Percentiles rank a stretch among this genome's conserved stretches.
Conservation (phyloP, 164 flowering plant genomes). For the Amborella trichopoda region DNA sequence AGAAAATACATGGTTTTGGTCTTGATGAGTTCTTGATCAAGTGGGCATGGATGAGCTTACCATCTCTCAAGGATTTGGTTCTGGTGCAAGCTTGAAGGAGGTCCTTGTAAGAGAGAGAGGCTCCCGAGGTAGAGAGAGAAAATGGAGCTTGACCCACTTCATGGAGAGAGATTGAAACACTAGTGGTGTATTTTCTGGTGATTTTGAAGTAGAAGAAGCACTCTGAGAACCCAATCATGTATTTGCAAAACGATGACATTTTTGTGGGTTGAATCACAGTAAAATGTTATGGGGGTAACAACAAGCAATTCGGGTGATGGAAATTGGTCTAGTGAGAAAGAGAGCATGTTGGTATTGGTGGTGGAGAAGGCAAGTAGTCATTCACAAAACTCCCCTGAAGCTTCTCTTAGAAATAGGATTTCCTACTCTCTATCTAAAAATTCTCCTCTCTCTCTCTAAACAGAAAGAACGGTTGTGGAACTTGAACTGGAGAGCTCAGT, state of each 20-base stretch:
- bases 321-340: too few species aligned
- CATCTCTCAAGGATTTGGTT: conserved; percentile 19
- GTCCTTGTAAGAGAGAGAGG: conserved; percentile 26
- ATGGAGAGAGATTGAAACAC: background rate
- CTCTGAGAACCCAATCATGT: conserved; percentile 8
- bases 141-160: conserved; percentile 4
- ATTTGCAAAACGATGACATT: conserved; percentile 8
- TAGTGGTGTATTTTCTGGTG: conserved; percentile 6
- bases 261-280: too few species aligned
- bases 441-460: too few species aligned
- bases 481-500: too few species aligned
- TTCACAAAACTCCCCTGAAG: too few species aligned
- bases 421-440: too few species aligned
- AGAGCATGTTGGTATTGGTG: too few species aligned
- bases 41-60: conserved; percentile 39
- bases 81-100: conserved; percentile 24
- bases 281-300: too few species aligned
- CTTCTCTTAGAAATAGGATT: too few species aligned
- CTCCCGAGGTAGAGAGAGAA: conserved; percentile 4
- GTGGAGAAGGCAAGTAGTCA: too few species aligned
- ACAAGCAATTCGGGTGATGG: too few species aligned
- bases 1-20: conserved; percentile 26
- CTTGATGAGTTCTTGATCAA: conserved; percentile 28
- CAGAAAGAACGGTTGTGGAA: too few species aligned
- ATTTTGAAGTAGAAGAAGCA: background rate